Evolutionary conservation across 2,329 filamentous ascomycete genomes (phyloP).

Genomic region (Hypoxylon sp.): DNA sequence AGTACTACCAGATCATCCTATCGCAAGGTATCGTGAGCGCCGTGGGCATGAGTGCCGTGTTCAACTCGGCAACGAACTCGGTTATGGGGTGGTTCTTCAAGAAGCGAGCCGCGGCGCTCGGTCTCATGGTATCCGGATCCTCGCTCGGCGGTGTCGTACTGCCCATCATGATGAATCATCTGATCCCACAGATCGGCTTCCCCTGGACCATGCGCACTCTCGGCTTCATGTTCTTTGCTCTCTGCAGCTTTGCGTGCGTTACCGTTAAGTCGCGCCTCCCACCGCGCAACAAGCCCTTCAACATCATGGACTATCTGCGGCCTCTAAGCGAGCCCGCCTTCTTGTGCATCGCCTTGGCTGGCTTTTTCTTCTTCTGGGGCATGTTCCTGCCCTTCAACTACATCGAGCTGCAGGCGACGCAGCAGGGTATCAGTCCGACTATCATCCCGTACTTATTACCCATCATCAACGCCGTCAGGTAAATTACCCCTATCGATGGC

Average conservation of each 20-base stretch:
- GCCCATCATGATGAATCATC: conserved; percentile 69
- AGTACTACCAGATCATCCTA: conserved; percentile 61
- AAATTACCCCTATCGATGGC: conserved; percentile 40
- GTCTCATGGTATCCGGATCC: conserved; percentile 64
- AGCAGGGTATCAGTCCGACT: conserved; percentile 59
- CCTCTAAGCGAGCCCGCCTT: conserved; percentile 64
- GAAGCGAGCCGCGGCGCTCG: conserved; percentile 63
- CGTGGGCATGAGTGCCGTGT: conserved; percentile 56
- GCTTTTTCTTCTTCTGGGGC: conserved; percentile 70
- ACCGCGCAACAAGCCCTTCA: conserved; percentile 58
- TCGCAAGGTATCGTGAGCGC: conserved; percentile 56
- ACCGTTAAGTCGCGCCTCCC: conserved; percentile 57
- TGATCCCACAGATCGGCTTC: conserved; percentile 63
- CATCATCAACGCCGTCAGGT: conserved; percentile 71
- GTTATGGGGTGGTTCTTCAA: conserved; percentile 64
- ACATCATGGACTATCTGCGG: conserved; percentile 62
- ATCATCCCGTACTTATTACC: conserved; percentile 65
- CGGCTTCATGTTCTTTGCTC: conserved; percentile 57
- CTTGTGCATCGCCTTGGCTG: conserved; percentile 59
- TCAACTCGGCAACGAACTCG: conserved; percentile 56
- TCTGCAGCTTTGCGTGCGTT: conserved; percentile 52
- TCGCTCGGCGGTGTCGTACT: conserved; percentile 68
- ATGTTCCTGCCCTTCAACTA: conserved; percentile 71
- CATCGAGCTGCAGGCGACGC: conserved; percentile 64
- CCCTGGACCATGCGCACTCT: conserved; percentile 58